phyloP scores from a whole-genome alignment of 306 rosid species.

The Alnus glutinosa region DNA sequence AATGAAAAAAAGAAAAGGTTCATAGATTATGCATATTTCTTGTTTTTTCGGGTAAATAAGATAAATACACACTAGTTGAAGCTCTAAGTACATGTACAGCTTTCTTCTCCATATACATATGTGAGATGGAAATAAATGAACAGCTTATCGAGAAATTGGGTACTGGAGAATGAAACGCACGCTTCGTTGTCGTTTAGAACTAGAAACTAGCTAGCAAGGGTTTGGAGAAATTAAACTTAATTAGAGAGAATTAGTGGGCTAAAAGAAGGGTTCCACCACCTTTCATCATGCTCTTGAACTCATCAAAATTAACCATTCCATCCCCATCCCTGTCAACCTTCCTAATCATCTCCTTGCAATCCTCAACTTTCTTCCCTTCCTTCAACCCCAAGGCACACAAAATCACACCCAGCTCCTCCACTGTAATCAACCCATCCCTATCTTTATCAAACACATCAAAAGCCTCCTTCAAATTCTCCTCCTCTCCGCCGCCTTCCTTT shows the following conservation, averaged over 20 bases:
- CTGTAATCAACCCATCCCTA: slow-evolving; percentile 66
- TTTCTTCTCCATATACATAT: no score
- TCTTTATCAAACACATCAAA: slow-evolving; percentile 85
- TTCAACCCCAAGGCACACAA: slow-evolving; percentile 61
- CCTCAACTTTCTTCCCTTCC: slow-evolving; percentile 66
- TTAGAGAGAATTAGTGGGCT: slow-evolving; percentile 6
- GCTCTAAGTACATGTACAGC: not conserved
- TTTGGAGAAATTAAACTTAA: no score
- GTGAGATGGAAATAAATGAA: not conserved
- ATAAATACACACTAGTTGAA: not conserved
- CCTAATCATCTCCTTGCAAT: slow-evolving; percentile 73
- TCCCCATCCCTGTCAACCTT: slow-evolving; percentile 91
- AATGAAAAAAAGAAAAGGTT: no score
- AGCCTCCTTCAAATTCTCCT: slow-evolving; percentile 62
- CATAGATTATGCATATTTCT: no score
- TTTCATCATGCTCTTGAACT: slow-evolving; percentile 88
- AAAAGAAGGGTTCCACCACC: slow-evolving; percentile 39
- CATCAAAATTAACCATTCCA: slow-evolving; percentile 84
- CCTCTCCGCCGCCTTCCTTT: slow-evolving; percentile 6
- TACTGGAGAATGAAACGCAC: not conserved
- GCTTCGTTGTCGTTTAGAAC: not conserved
- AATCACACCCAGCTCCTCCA: slow-evolving; percentile 64
- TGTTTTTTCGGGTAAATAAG: not conserved
- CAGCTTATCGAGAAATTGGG: not conserved
- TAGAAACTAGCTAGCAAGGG: no score